Base-by-base conservation (phyloP, 768 basidiomycete genomes). In the Tulasnella sp. region DNA sequence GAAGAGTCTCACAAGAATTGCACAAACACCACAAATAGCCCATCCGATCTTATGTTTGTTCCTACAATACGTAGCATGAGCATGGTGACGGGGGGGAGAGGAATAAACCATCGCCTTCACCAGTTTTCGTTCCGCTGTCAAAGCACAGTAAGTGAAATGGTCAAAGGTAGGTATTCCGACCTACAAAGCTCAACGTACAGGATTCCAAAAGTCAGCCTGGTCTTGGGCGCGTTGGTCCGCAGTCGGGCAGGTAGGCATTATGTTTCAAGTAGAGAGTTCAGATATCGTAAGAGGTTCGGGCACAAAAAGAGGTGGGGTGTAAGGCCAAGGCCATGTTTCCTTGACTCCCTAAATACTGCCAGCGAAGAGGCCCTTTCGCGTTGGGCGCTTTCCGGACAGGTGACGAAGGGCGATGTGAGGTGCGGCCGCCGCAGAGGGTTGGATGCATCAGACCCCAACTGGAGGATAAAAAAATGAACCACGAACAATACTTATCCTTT, bases 1-100 rank as follows among this genome's bases (percentile, higher is more conserved):
- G 81, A 58, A 75, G 37, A 28, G 69, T 31, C 91, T 78, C 82
- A 93, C 93, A 44, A 90, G 60, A 58, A 85, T 84, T 3, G 93
- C 86, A 83, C 91, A 92, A 22, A 87, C 89, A 40, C 93, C 93
- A 22, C 93, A 89, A 79, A 94, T 88, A 14, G 92, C 88, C 93
- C 93, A 94, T 75, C 93, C 93, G 84, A 93, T 91, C 82, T 90
- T 87, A 86, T 92, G 92, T 37, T 50, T 48, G 78, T 77, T 69
- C 82, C 83, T 83, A 46, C 11, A 46, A 37, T 46, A 78, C 28
- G 14, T 69, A 18, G 8, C 11, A 12, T 69, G 64, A 69, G 64
- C 64, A 34, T 18, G 14, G 16, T 28, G 2, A 69, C 64, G 34
- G 64, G 34, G 28, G 28, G n/a, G n/a, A n/a, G n/a, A n/a, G n/a